Conservation (phyloP, 169 alveolate species). For the Cryptosporidium felis region DNA sequence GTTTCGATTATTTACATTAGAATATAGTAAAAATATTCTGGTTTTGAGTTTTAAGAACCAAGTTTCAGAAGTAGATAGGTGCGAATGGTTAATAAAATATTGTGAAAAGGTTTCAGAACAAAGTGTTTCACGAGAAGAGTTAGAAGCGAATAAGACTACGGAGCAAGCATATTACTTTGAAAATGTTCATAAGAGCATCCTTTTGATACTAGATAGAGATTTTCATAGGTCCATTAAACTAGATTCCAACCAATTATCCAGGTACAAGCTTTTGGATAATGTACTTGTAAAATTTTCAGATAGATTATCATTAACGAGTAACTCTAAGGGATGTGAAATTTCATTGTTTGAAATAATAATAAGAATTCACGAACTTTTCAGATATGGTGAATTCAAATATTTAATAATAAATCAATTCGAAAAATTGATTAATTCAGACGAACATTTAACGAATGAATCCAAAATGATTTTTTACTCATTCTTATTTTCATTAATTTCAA, state of each 20-base stretch:
- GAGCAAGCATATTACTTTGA: not conserved
- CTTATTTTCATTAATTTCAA: constrained; percentile 8
- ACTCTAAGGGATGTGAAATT: not conserved
- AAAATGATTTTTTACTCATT: constrained; percentile 8
- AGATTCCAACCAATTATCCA: not conserved
- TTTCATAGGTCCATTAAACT: constrained; percentile 16
- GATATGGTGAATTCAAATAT: constrained; percentile 8
- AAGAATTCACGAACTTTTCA: constrained; percentile 40
- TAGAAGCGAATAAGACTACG: not conserved
- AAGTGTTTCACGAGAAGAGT: not conserved
- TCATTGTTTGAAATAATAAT: constrained; percentile 39
- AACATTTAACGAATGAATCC: constrained; percentile 16
- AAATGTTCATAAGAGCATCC: not conserved
- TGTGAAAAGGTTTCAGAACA: constrained; percentile 10
- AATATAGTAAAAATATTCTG: constrained; percentile 16
- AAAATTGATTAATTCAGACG: constrained; percentile 2
- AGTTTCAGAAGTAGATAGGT: not conserved
- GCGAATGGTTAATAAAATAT: constrained; percentile 50
- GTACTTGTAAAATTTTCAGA: constrained; percentile 38
- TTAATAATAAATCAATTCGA: constrained; percentile 44
- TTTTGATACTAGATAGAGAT: constrained; percentile 28
- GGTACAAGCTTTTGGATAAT: constrained; percentile 7
- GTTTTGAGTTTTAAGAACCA: constrained; percentile 20
- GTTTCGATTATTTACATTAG: constrained; percentile 7
- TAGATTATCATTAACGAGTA: not conserved